Evolutionary conservation across 2,329 filamentous ascomycete genomes (phyloP).

Genomic region (Verticillium tricorpus): DNA sequence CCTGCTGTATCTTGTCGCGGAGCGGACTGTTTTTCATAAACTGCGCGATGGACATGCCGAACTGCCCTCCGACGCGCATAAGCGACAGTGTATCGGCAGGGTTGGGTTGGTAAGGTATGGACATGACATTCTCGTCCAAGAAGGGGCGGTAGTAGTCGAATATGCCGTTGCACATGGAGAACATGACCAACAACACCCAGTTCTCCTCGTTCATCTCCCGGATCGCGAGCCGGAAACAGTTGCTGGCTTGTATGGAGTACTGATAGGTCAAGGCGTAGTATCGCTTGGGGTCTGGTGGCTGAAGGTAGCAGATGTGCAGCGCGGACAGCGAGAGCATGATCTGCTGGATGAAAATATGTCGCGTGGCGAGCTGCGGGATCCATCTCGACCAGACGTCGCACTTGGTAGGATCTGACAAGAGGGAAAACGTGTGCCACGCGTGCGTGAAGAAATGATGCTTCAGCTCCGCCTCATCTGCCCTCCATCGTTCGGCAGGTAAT

Average conservation of each 20-base stretch:
- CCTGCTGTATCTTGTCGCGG: constrained; percentile 9
- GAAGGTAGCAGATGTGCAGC: constrained; percentile 12
- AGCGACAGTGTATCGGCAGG: constrained; percentile 6
- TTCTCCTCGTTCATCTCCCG: constrained; percentile 11
- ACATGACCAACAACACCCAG: constrained; percentile 11
- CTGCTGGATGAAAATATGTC: constrained; percentile 11
- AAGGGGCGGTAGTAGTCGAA: constrained; percentile 13
- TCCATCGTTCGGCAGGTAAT: constrained; percentile 10
- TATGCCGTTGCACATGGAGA: constrained; percentile 13
- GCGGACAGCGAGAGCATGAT: constrained; percentile 13
- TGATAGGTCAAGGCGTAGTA: constrained; percentile 13
- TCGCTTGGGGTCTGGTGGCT: constrained; percentile 9
- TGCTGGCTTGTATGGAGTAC: constrained; percentile 12
- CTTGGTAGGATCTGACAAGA: constrained; percentile 8
- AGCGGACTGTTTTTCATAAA: constrained; percentile 10
- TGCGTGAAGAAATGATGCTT: constrained; percentile 13
- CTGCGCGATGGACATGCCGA: constrained; percentile 8
- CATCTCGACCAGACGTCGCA: constrained; percentile 14
- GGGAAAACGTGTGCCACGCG: constrained; percentile 12
- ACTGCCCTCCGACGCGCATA: constrained; percentile 10
- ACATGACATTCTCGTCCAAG: constrained; percentile 10
- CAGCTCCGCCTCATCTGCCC: constrained; percentile 12
- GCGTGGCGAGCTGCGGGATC: constrained; percentile 11
- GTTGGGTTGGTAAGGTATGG: constrained; percentile 5
- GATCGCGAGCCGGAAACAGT: constrained; percentile 11